Evolutionary conservation across 2,329 filamentous ascomycete species (phyloP).

Genomic region (Epichloe aotearoae): DNA sequence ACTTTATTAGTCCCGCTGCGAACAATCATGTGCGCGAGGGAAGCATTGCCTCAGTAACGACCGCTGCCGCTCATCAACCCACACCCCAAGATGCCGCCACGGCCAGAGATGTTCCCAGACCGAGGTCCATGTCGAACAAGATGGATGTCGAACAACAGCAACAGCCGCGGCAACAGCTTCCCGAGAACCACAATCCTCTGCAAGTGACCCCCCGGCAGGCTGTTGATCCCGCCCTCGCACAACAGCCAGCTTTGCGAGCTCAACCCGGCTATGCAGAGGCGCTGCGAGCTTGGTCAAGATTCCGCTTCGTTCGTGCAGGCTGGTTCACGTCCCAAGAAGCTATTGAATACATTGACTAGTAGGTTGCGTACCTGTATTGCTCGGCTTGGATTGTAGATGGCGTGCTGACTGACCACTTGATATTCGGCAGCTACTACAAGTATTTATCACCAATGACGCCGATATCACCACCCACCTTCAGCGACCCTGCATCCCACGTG

Average conservation of each 20-base stretch:
- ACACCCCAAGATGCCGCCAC: conserved; percentile 5
- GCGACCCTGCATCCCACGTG: conserved; percentile 64
- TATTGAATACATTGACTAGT: conserved; percentile 89
- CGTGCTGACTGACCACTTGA: not conserved
- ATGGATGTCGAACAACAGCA: conserved; percentile 6
- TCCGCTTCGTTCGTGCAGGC: conserved; percentile 88
- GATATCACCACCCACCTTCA: conserved; percentile 84
- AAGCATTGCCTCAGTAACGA: conserved; percentile 14
- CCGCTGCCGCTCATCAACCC: conserved; percentile 9
- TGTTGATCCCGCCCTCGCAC: conserved; percentile 33
- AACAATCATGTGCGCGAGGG: conserved; percentile 18
- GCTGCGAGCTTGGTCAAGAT: conserved; percentile 75
- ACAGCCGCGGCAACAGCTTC: not conserved
- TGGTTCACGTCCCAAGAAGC: conserved; percentile 94
- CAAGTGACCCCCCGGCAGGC: conserved; percentile 13
- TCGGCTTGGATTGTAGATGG: not conserved
- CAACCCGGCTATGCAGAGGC: conserved; percentile 53
- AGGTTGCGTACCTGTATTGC: conserved; percentile 19
- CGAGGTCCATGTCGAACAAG: conserved; percentile 7
- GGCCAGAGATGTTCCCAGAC: conserved; percentile 2
- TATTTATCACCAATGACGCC: conserved; percentile 86
- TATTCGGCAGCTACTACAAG: conserved; percentile 61
- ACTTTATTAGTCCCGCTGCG: conserved; percentile 11
- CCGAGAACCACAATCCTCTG: not conserved
- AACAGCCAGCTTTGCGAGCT: conserved; percentile 28